Evolutionary conservation across 2,329 filamentous ascomycete genomes (phyloP), one percentile per base, ranked within the genome.

Genomic region (Catunica adiposa): DNA sequence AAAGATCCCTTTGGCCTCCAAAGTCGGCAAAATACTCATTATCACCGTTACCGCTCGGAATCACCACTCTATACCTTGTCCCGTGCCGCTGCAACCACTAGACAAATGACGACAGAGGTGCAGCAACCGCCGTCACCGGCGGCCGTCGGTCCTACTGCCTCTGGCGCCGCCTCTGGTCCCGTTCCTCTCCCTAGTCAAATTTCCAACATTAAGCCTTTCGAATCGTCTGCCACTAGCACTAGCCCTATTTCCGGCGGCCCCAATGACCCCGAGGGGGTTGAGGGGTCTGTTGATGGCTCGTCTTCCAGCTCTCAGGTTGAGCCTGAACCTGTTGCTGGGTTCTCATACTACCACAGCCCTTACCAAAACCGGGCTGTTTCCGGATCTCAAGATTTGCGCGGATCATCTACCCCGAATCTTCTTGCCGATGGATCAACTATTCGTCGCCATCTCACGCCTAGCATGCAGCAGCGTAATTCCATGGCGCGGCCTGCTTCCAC

Each of bases 401-500:
- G 69, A 37, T 68, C 70, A 3, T 78, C 77, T 6, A 76, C 69
- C 53, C 73, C 75, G 1, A 76, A 79, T 56, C 65, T 77, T 46
- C 65, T 68, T 3, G 79, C 82, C 31, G 69, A 70, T 55, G 59
- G 53, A 15, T 66, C 70, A 2, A 69, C 47, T 22, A 74, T 78
- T 59, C 78, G 79, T 60, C 79, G 80, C 50, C 79, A 83, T 65
- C 69, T 86, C 37, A 80, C 80, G 2, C 80, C 77, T 23, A 79
- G 68, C 47, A 74, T 76, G 11, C 70, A 72, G 62, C 71, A 74
- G 62, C 70, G 79, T 63, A 79, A 72, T 58, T 79, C 78, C 14
- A 65, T 84, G 60, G 76, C 77, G 42, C 77, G 89, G 53, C 89
- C 89, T 3, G 75, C 75, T 23, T 95, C 89, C 11, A 74, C 83